A percentile compares a stretch with the other conserved stretches of the same genome.
These are phyloP conservation scores for Jimgerdemannia flammicorona DNA, from an alignment of 192 early-diverging fungal genomes.

Conservation along the genomic window DNA sequence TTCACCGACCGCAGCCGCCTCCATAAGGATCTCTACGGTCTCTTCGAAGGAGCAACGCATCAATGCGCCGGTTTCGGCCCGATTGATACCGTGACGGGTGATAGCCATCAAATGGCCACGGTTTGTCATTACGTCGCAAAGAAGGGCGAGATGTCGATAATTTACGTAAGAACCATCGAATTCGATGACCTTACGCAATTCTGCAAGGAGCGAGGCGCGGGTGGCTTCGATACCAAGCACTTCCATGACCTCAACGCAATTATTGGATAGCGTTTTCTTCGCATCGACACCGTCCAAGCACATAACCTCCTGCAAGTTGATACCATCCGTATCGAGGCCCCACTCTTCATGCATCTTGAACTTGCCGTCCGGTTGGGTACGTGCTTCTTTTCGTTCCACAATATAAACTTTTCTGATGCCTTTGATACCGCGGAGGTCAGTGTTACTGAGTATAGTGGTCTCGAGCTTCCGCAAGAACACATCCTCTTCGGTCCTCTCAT, in stretches of 20 bases:
- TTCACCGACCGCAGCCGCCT: conserved; percentile 88
- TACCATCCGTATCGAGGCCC: conserved; percentile 92
- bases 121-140: conserved; percentile 96
- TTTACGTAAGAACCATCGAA: conserved; percentile 97
- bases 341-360: conserved; percentile 64
- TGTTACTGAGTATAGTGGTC: conserved; percentile 78
- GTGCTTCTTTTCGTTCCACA: conserved; percentile 46
- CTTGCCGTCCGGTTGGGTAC: conserved; percentile 56
- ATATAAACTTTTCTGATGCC: conserved; percentile 86
- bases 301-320: conserved; percentile 85
- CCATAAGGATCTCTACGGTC: conserved; percentile 97
- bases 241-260: conserved; percentile 84
- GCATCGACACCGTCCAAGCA: conserved; percentile 80
- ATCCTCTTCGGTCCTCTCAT: conserved; percentile 76
- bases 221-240: conserved; percentile 98
- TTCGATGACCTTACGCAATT: conserved; percentile 91
- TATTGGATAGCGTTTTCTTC: conserved; percentile 84
- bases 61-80: conserved; percentile 89
- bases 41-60: conserved; percentile 98
- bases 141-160: conserved; percentile 93
- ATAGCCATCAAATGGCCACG: conserved; percentile 94
- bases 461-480: conserved; percentile 86
- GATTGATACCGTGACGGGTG: conserved; percentile 97
- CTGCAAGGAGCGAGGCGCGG: conserved; percentile 83
- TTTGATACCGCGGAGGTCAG: conserved; percentile 85